Base-by-base conservation (phyloP, 257 asterid genomes). In the Leptodermis oblonga region DNA sequence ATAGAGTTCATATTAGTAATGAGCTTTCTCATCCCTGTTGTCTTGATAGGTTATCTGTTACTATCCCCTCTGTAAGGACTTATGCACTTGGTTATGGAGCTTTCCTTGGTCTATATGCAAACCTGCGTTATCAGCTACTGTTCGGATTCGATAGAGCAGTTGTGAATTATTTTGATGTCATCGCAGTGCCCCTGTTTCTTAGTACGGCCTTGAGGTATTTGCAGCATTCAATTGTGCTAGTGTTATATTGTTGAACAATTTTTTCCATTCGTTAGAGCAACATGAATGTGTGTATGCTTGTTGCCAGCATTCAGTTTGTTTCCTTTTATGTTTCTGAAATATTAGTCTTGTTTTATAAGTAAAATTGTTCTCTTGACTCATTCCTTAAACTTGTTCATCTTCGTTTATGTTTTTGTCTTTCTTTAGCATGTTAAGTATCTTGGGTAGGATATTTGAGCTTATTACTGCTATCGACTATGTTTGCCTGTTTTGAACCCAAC, bases 31-130 rank as follows among this genome's bases (percentile, higher is more conserved):
- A 34, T 20, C 70, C 25, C n/a, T n/a, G n/a, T n/a, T n/a, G n/a
- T 31, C 65, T 25, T 52, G 65, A 64, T 65, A 94, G 99, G 92
- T 79, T 89, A 77, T 94, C 96, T 15, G 92, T 94, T 79, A 86
- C 87, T 37, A 73, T 76, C 61, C 97, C 99, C 51, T 86, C 97
- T 54, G 90, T 89, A 83, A 89, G 90, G 81, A 80, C 83, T 54
- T 91, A 94, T 80, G 95, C 98, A 22, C 95, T 94, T 28, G 97
- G 98, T 63, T 94, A 91, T 75, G 99, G 99, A 76, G 95, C 97
- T 64, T 94, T 94, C 80, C 98, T 94, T 68, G 98, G 98, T 55
- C 78, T 94, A 1, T 94, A 91, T 74, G 98, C 97, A 13, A 94
- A 94, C 84, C 76, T 91, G 77, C 88, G 97, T 4, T 86, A 94